Evolutionary conservation across 176 grass and related monocot genomes (phyloP).

Genomic region (Rhynchospora breviuscula): DNA sequence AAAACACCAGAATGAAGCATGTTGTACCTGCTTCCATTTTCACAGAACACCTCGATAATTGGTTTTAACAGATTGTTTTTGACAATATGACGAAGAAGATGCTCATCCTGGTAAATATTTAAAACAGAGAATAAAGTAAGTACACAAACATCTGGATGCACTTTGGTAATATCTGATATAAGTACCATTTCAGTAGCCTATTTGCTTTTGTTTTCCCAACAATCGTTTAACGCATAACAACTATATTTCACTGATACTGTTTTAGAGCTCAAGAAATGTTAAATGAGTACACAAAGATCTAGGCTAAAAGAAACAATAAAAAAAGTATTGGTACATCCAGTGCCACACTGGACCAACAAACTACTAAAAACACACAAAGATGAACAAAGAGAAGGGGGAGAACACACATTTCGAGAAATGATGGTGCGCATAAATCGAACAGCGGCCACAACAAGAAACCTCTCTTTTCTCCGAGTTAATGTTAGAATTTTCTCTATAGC

Average conservation of each 20-base stretch:
- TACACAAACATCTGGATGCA: not conserved
- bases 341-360: not conserved
- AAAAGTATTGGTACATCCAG: not conserved
- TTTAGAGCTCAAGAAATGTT: not conserved
- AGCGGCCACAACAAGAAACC: slow-evolving; percentile 61
- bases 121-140: not conserved
- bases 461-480: slow-evolving; percentile 68
- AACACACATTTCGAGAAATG: slow-evolving; percentile 64
- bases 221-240: not conserved
- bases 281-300: not conserved
- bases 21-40: slow-evolving; percentile 81
- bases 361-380: not conserved
- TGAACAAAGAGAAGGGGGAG: slow-evolving; percentile 7
- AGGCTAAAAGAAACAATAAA: not conserved
- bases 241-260: not conserved
- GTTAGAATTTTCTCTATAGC: slow-evolving; percentile 72
- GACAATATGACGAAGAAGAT: slow-evolving; percentile 61
- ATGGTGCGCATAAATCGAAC: slow-evolving; percentile 70
- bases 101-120: slow-evolving; percentile 59
- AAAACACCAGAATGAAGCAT: slow-evolving; percentile 72
- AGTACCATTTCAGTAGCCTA: not conserved
- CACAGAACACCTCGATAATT: slow-evolving; percentile 59
- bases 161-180: not conserved
- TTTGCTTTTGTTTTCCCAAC: not conserved
- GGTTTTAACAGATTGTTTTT: slow-evolving; percentile 70